These are phyloP conservation scores for Phytophthora niederhauseri DNA, from an alignment of 352 stramenopile genomes.

Conservation along the genomic window DNA sequence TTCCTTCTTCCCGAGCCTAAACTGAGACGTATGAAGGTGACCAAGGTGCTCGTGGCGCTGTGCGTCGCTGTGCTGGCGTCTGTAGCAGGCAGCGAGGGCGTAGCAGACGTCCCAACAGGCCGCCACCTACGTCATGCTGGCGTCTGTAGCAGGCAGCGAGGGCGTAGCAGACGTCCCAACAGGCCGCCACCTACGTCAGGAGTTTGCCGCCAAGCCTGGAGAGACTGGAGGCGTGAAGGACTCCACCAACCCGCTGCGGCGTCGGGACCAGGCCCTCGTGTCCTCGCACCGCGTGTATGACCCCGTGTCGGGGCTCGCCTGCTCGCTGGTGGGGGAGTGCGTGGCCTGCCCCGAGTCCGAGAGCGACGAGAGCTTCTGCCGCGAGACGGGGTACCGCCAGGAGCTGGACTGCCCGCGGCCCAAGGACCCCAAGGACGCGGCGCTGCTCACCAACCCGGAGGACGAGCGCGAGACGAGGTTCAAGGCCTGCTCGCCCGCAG, in stretches of 20 bases:
- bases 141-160: conserved; percentile 3
- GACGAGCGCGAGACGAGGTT: conserved; percentile 53
- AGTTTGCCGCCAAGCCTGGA: conserved; percentile 9
- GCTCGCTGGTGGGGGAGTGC: conserved; percentile 57
- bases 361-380: conserved; percentile 70
- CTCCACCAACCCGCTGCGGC: conserved; percentile 38
- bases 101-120: neutral
- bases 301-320: conserved; percentile 62
- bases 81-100: neutral
- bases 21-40: conserved; percentile 25
- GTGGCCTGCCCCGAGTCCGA: conserved; percentile 60
- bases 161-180: neutral
- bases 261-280: conserved; percentile 31
- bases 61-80: conserved; percentile 18
- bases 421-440: conserved; percentile 31
- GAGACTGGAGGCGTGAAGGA: conserved; percentile 16
- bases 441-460: conserved; percentile 25
- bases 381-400: conserved; percentile 70
- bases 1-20: neutral
- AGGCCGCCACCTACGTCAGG: conserved; percentile 20
- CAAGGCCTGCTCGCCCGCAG: conserved; percentile 52
- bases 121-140: conserved; percentile 29
- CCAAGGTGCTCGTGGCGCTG: conserved; percentile 20
- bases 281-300: conserved; percentile 67
- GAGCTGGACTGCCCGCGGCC: conserved; percentile 61